Conservation (phyloP, 1,284 basidiomycete species). For the Neolentinus lepideus region DNA sequence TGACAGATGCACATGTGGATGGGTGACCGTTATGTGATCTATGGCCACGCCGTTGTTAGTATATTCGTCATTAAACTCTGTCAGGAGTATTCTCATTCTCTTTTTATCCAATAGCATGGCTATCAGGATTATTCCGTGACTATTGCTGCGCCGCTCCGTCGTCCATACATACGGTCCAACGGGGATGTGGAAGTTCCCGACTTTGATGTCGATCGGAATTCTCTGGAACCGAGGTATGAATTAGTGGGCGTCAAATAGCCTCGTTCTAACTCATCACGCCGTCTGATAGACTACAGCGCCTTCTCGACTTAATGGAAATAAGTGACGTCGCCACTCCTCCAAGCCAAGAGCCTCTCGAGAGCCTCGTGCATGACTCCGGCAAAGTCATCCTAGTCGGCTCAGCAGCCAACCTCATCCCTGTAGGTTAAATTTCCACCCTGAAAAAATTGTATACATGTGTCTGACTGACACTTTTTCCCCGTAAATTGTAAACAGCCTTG, state of each 20-base stretch:
- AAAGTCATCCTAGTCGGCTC: slow-evolving; percentile 12
- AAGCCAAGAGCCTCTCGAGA: slow-evolving; percentile 4
- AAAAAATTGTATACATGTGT: background rate
- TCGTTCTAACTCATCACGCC: background rate
- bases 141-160: background rate
- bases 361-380: slow-evolving; percentile 12
- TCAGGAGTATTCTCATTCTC: background rate
- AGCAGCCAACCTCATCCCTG: slow-evolving; percentile 14
- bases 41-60: slow-evolving; percentile 1
- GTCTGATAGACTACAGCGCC: background rate
- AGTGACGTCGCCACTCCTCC: background rate
- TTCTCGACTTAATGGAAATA: background rate
- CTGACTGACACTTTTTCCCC: background rate
- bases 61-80: background rate
- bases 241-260: background rate
- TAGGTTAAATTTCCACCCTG: slow-evolving; percentile 2
- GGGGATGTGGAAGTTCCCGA: background rate
- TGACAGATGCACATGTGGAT: too few relatives aligned
- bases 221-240: slow-evolving; percentile 1
- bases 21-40: background rate
- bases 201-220: background rate
- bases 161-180: background rate
- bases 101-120: background rate
- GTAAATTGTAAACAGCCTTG: slow-evolving; percentile 14
- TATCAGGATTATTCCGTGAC: background rate